A percentile compares a stretch with the other conserved stretches of the same genome.
Evolutionary conservation across 352 stramenopile genomes (phyloP).

Genomic region (Peronospora tabacina): DNA sequence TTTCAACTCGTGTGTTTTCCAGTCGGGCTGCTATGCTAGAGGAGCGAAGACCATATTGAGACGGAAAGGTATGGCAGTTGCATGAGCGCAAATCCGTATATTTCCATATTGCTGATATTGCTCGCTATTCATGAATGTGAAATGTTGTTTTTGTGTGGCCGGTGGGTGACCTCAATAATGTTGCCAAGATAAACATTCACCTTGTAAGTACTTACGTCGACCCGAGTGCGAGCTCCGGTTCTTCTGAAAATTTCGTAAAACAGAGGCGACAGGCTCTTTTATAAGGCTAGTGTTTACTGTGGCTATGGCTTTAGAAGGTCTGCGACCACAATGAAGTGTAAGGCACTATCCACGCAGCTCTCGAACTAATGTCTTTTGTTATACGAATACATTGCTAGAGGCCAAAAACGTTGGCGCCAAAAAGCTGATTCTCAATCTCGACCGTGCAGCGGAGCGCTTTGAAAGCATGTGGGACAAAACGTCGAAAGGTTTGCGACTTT

Average conservation of each 20-base stretch:
- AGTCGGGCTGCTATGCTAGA: slow-evolving; percentile 18
- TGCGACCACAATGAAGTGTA: slow-evolving; percentile 60
- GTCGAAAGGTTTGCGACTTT: slow-evolving; percentile 39
- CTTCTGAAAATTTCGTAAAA: too few relatives aligned
- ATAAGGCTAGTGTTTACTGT: slow-evolving; percentile 1
- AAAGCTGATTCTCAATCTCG: slow-evolving; percentile 31
- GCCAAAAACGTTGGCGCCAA: slow-evolving; percentile 8
- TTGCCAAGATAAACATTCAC: too few relatives aligned
- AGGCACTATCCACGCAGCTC: slow-evolving; percentile 12
- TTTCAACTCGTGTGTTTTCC: slow-evolving; percentile 16
- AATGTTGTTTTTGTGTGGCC: too few relatives aligned
- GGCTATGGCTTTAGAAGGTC: slow-evolving; percentile 35
- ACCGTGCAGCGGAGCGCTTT: slow-evolving; percentile 44
- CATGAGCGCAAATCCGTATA: background rate
- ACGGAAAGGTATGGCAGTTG: slow-evolving; percentile 33
- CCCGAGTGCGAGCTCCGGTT: too few relatives aligned
- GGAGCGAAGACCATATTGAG: slow-evolving; percentile 28
- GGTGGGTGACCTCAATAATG: too few relatives aligned
- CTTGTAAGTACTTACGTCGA: too few relatives aligned
- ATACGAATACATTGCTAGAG: slow-evolving; percentile 12
- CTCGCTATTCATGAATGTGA: too few relatives aligned
- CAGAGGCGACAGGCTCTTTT: too few relatives aligned
- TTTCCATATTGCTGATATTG: too few relatives aligned
- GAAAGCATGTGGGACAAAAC: slow-evolving; percentile 74
- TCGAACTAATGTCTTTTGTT: slow-evolving; percentile 2